phyloP scores from a whole-genome alignment of 139 green algal genomes.

The Chlorella sp. region DNA sequence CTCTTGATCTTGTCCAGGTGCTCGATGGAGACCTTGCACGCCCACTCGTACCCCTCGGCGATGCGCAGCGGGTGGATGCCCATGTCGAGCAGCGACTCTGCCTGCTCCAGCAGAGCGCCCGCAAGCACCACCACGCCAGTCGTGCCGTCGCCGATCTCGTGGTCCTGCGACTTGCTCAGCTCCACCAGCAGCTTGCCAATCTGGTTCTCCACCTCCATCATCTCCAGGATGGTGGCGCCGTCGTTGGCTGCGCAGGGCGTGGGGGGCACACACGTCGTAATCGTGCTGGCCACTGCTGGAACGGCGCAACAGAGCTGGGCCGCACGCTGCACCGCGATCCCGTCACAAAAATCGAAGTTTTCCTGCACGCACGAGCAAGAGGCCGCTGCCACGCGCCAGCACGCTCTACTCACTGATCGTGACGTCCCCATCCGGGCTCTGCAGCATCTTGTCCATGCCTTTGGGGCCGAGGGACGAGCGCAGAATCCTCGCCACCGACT shows the following conservation, averaged over 20 bases:
- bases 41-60: slow-evolving; percentile 98
- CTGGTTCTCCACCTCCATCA: slow-evolving; percentile 99
- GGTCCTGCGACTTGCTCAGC: slow-evolving; percentile 83
- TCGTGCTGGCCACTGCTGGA: too few species aligned
- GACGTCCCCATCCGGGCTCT: slow-evolving; percentile 93
- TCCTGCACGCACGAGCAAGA: too few species aligned
- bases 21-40: slow-evolving; percentile 81
- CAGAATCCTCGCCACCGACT: slow-evolving; percentile 83
- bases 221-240: slow-evolving; percentile 97
- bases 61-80: slow-evolving; percentile 97
- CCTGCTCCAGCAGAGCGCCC: slow-evolving; percentile 62
- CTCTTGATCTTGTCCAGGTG: slow-evolving; percentile 75
- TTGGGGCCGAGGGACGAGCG: slow-evolving; percentile 83
- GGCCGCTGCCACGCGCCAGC: too few species aligned
- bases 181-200: slow-evolving; percentile 99
- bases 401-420: slow-evolving; percentile 96
- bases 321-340: too few species aligned
- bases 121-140: slow-evolving; percentile 92
- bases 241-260: slow-evolving; percentile 89
- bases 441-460: slow-evolving; percentile 99
- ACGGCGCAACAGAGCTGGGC: too few species aligned
- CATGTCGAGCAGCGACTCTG: slow-evolving; percentile 91
- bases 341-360: too few species aligned
- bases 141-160: slow-evolving; percentile 92
- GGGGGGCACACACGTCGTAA: too few species aligned